Evolutionary conservation across 163 green algal species (phyloP).

Genomic region (Picocystis sp.): DNA sequence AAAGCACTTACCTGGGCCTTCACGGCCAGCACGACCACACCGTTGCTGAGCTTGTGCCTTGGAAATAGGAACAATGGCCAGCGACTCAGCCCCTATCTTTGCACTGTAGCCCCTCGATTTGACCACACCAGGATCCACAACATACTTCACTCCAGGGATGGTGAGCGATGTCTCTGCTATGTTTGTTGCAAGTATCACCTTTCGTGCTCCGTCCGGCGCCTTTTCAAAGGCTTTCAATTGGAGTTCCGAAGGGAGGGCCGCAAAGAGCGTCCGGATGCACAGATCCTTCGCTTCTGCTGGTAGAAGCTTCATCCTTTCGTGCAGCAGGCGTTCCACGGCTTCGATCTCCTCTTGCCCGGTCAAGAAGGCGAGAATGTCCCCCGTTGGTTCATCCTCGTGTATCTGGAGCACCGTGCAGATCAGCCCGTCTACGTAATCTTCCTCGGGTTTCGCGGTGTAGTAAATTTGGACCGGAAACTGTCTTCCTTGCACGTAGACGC

Average conservation of each 20-base stretch:
- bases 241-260: constrained; percentile 51
- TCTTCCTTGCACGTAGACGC: constrained; percentile 48
- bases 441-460: constrained; percentile 50
- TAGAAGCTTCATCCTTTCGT: constrained; percentile 17
- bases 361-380: constrained; percentile 84
- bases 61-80: constrained; percentile 48
- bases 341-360: constrained; percentile 76
- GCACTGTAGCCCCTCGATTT: constrained; percentile 66
- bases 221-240: constrained; percentile 55
- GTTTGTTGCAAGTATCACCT: constrained; percentile 77
- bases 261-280: constrained; percentile 42
- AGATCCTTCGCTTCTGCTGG: constrained; percentile 10
- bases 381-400: constrained; percentile 48
- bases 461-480: constrained; percentile 55
- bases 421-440: constrained; percentile 75
- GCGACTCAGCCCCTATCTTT: constrained; percentile 48
- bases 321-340: constrained; percentile 41
- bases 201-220: constrained; percentile 36
- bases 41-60: constrained; percentile 70
- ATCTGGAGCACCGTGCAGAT: constrained; percentile 45
- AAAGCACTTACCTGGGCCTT: constrained; percentile 63
- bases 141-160: constrained; percentile 62
- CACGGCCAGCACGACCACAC: constrained; percentile 56
- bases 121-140: constrained; percentile 73
- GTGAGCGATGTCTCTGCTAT: constrained; percentile 86